Percentiles rank a stretch among this genome's conserved stretches.
These are phyloP conservation scores for Nelumbo lutea DNA, from an alignment of 164 flowering plant genomes.

Conservation along the genomic window DNA sequence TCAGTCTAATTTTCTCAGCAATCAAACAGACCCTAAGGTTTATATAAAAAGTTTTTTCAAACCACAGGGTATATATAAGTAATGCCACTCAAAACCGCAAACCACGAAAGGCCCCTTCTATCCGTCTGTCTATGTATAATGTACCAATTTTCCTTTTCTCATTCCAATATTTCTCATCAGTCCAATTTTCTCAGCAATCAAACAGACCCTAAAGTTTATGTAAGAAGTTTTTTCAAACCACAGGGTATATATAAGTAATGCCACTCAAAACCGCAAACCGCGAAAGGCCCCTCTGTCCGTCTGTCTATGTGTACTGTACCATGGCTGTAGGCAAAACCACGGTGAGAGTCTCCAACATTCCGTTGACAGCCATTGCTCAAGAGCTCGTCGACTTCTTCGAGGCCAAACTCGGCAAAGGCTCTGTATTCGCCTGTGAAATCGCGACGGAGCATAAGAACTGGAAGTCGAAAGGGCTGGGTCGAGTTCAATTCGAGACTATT, in stretches of 20 bases:
- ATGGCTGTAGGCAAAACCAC: slow-evolving; percentile 39
- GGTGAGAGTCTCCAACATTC: slow-evolving; percentile 53
- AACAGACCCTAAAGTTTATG: no score
- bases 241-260: no score
- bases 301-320: neutral
- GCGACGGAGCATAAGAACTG: slow-evolving; percentile 64
- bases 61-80: no score
- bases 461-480: slow-evolving; percentile 72
- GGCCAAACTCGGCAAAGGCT: slow-evolving; percentile 36
- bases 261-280: neutral
- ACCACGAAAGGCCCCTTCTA: slow-evolving; percentile 7
- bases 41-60: no score
- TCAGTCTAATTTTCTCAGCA: no score
- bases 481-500: slow-evolving; percentile 74
- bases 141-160: no score
- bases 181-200: no score
- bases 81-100: neutral
- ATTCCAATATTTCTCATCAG: no score
- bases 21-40: no score
- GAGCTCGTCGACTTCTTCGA: slow-evolving; percentile 64
- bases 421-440: slow-evolving; percentile 74
- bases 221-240: neutral
- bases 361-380: slow-evolving; percentile 44
- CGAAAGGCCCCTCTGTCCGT: slow-evolving; percentile 11
- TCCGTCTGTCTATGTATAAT: slow-evolving; percentile 1